Base-by-base conservation (phyloP, 2,329 filamentous ascomycete species). In the Stachybotrys echinatus region DNA sequence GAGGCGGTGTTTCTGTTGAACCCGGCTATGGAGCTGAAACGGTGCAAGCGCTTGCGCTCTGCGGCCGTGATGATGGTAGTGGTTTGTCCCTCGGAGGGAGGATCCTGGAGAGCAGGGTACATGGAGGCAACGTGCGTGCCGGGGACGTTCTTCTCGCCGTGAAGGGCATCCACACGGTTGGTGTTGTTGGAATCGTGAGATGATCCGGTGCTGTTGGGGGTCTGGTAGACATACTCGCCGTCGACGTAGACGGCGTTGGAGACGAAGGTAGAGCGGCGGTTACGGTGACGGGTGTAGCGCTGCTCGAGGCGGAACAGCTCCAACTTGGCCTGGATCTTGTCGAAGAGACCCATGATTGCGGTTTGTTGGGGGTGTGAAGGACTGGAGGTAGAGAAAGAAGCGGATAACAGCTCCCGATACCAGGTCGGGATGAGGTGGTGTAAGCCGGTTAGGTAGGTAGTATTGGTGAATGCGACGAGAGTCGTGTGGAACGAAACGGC, bases 221-320 rank as follows among this genome's bases (percentile, higher is more conserved):
- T 81, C 64, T 84, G 78, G 77, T 91, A 95, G 68, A 96, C 78
- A 74, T 96, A 96, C 75, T 96, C 92, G 71, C 92, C 94, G 66
- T 97, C 89, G 56, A 96, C 88, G 70, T 97, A 97, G 67, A 89
- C 81, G 23, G 91, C 92, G 62, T 89, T 91, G 64, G 88, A 91
- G 64, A 88, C 84, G 69, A 95, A 96, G 53, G 89, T 94, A 49
- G 85, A 92, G 67, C 92, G 89, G 60, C 92, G 89, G 61, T 84
- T 73, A 62, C 92, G 90, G 66, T 90, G 87, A 63, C 88, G 88
- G 47, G 92, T 95, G 77, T 97, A 97, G 61, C 90, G 87, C 74
- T 96, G 87, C 75, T 97, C 92, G 58, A 97, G 85, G 46, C 91
- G 89, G 78, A 95, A 94, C 64, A 97, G 83, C 77, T 97, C 91